phyloP scores from a whole-genome alignment of 1,284 basidiomycete species.

The Chalciporus piperatoides region DNA sequence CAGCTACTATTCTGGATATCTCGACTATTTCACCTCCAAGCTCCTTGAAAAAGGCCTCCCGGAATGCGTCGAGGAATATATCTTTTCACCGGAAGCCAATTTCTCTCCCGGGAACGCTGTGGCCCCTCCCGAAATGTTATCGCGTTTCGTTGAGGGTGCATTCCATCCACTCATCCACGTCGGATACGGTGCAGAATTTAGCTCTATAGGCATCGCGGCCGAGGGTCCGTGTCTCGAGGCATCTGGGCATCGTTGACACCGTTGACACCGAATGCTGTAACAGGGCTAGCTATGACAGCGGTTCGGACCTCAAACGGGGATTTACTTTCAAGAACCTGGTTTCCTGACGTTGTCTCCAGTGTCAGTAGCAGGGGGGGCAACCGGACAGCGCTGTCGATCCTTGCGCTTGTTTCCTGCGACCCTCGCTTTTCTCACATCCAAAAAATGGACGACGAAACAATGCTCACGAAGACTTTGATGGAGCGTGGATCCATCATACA shows the following conservation, averaged over 20 bases:
- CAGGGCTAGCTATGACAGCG: conserved; percentile 44
- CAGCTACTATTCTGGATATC: conserved; percentile 36
- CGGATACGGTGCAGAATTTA: conserved; percentile 37
- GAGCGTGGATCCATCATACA: conserved; percentile 40
- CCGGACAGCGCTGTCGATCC: conserved; percentile 41
- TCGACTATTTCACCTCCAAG: conserved; percentile 31
- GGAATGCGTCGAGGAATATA: conserved; percentile 26
- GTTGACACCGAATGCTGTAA: conserved; percentile 1
- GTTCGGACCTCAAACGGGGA: conserved; percentile 33
- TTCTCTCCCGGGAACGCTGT: background rate
- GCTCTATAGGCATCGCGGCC: conserved; percentile 30
- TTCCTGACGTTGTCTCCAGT: conserved; percentile 16
- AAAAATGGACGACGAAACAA: conserved; percentile 17
- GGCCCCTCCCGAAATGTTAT: conserved; percentile 29
- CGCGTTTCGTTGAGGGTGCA: conserved; percentile 31
- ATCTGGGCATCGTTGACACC: background rate
- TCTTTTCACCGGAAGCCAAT: conserved; percentile 32
- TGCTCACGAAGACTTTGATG: conserved; percentile 28
- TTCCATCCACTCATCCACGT: conserved; percentile 37
- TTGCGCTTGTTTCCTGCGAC: conserved; percentile 47
- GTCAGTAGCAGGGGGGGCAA: conserved; percentile 14
- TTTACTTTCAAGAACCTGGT: conserved; percentile 21
- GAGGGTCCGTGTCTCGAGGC: conserved; percentile 27
- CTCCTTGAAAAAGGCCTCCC: conserved; percentile 24
- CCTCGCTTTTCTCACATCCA: conserved; percentile 31